A percentile compares a stretch with the other conserved stretches of the same genome.
Conservation (phyloP, 371 early-diverging fungal genomes). For the Batrachochytrium dendrobatidis region DNA sequence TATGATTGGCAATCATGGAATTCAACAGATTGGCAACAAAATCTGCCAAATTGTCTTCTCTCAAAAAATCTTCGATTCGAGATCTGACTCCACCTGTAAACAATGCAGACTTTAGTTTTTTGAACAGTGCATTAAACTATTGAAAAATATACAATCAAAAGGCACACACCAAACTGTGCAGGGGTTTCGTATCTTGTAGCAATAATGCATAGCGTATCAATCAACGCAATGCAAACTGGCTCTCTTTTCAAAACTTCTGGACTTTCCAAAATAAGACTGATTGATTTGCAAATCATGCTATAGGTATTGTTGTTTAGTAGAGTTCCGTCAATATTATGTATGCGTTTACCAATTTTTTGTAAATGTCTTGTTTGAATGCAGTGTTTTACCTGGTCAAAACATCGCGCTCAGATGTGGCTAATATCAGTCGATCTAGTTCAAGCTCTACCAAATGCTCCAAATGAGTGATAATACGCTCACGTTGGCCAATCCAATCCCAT, state of each 20-base stretch:
- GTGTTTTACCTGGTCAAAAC: constrained; percentile 61
- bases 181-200: constrained; percentile 49
- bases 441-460: constrained; percentile 52
- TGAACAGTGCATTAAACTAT: background rate
- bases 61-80: constrained; percentile 77
- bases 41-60: constrained; percentile 88
- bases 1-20: constrained; percentile 53
- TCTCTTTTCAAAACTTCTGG: constrained; percentile 54
- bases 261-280: constrained; percentile 75
- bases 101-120: constrained; percentile 10
- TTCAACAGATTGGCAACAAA: constrained; percentile 81
- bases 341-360: background rate
- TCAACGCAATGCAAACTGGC: constrained; percentile 48
- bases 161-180: constrained; percentile 39
- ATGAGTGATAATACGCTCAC: constrained; percentile 46
- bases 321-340: background rate
- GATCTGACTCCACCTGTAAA: constrained; percentile 52
- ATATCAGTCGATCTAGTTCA: constrained; percentile 70
- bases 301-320: background rate
- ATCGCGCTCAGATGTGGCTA: constrained; percentile 68
- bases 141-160: too few relatives aligned
- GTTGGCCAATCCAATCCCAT: constrained; percentile 54
- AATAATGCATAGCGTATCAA: constrained; percentile 42
- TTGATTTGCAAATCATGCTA: constrained; percentile 79
- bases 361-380: background rate